Conservation (phyloP, 352 stramenopile genomes). For the Phytopythium kandeliae region DNA sequence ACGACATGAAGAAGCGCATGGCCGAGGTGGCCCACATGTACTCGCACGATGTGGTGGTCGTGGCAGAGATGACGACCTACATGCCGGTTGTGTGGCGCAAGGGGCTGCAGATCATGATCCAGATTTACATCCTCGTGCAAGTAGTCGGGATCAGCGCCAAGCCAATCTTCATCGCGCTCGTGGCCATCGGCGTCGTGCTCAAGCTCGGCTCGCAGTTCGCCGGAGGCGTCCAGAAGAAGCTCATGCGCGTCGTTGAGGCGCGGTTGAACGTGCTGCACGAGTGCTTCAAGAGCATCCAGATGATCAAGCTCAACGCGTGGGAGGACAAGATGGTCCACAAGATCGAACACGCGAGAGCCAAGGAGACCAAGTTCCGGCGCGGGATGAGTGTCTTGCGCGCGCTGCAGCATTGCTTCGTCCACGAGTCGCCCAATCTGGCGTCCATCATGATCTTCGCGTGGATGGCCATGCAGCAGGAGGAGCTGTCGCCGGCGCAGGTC, state of each 20-base stretch:
- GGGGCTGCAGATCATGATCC: slow-evolving; percentile 21
- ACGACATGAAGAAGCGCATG: slow-evolving; percentile 30
- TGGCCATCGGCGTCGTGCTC: slow-evolving; percentile 15
- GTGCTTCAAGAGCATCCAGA: slow-evolving; percentile 48
- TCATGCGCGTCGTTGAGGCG: slow-evolving; percentile 15
- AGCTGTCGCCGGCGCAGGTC: slow-evolving; percentile 23
- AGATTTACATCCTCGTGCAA: slow-evolving; percentile 31
- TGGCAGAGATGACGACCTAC: slow-evolving; percentile 17
- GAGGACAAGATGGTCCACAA: slow-evolving; percentile 42
- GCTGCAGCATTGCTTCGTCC: slow-evolving; percentile 21
- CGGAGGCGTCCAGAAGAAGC: slow-evolving; percentile 13
- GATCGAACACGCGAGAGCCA: slow-evolving; percentile 25
- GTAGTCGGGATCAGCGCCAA: slow-evolving; percentile 28
- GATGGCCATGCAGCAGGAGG: slow-evolving; percentile 23
- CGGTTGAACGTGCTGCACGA: slow-evolving; percentile 36
- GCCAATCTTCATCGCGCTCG: slow-evolving; percentile 20
- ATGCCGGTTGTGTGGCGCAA: slow-evolving; percentile 27
- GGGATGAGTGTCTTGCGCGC: slow-evolving; percentile 16
- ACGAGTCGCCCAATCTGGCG: slow-evolving; percentile 25
- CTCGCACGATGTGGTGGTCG: slow-evolving; percentile 17
- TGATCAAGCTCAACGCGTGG: slow-evolving; percentile 58
- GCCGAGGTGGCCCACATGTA: slow-evolving; percentile 30
- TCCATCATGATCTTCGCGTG: slow-evolving; percentile 34
- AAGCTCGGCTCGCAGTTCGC: slow-evolving; percentile 17
- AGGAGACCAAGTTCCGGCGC: slow-evolving; percentile 26